Evolutionary conservation across 179 eudicot species (phyloP).

Genomic region (Silene noctiflora): DNA sequence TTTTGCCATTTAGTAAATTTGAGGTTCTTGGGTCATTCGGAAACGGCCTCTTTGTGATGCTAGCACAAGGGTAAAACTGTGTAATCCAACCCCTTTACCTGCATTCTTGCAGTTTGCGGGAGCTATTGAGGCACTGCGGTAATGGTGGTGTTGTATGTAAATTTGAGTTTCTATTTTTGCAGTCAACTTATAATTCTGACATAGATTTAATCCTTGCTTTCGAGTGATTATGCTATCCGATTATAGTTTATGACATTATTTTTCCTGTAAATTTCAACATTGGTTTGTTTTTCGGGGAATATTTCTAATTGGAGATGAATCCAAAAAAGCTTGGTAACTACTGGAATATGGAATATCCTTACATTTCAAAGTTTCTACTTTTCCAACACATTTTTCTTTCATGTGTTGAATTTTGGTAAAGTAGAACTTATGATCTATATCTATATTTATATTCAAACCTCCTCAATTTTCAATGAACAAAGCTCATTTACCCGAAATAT

Average conservation of each 20-base stretch:
- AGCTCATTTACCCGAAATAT: neutral
- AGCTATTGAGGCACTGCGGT: no score
- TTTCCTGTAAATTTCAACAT: no score
- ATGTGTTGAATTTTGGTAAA: neutral
- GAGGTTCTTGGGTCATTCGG: neutral
- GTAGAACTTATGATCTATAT: neutral
- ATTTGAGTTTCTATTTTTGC: neutral
- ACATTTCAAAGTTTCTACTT: neutral
- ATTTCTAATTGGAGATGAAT: neutral
- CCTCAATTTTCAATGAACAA: neutral
- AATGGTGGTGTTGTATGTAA: no score
- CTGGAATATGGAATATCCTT: constrained; percentile 20
- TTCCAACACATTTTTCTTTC: constrained; percentile 3
- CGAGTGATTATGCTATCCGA: no score
- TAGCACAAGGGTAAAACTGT: no score
- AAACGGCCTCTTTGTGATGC: no score
- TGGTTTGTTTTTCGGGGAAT: neutral
- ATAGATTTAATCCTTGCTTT: no score
- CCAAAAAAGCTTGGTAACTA: constrained; percentile 3
- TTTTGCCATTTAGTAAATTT: neutral
- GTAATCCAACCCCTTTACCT: no score
- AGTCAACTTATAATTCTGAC: neutral
- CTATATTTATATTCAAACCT: neutral
- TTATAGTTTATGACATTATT: no score
- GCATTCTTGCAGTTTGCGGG: no score